Percentiles rank a stretch among this genome's conserved stretches.
phyloP scores from a whole-genome alignment of 352 stramenopile species.

The Globisporangium yorkense region DNA sequence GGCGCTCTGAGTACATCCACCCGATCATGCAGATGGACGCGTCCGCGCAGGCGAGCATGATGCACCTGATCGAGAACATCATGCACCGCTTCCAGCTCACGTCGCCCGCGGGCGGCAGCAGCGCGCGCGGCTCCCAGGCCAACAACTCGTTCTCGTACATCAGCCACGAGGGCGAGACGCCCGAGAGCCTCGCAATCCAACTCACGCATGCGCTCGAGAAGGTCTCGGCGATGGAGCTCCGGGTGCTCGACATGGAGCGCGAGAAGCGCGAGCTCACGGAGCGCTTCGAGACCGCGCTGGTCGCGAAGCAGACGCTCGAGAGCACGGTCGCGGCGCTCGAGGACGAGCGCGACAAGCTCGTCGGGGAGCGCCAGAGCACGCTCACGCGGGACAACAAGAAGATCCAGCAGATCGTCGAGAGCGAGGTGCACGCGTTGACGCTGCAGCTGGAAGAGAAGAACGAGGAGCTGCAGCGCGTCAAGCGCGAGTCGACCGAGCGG shows the following conservation, averaged over 20 bases:
- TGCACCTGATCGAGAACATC: constrained; percentile 81
- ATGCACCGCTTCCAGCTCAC: constrained; percentile 71
- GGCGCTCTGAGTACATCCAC: constrained; percentile 80
- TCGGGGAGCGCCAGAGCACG: constrained; percentile 64
- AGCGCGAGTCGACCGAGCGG: constrained; percentile 66
- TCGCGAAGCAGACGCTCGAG: constrained; percentile 40
- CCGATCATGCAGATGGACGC: constrained; percentile 80
- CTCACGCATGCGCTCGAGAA: constrained; percentile 65
- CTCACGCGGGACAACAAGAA: constrained; percentile 84
- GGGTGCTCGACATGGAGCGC: constrained; percentile 67
- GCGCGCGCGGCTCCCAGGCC: constrained; percentile 16
- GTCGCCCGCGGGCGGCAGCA: constrained; percentile 28
- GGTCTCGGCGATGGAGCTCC: constrained; percentile 60
- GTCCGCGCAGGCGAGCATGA: constrained; percentile 73
- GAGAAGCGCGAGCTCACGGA: constrained; percentile 74
- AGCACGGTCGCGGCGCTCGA: constrained; percentile 45
- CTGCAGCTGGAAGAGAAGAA: constrained; percentile 78
- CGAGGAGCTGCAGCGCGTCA: constrained; percentile 61
- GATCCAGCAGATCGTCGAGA: constrained; percentile 83
- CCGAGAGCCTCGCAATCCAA: constrained; percentile 44
- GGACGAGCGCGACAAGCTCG: constrained; percentile 64
- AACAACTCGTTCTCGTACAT: constrained; percentile 60
- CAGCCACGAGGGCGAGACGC: constrained; percentile 29
- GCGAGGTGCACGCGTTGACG: constrained; percentile 68
- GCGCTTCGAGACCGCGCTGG: constrained; percentile 51